These are phyloP conservation scores for Opeltia flavorubescens DNA, from an alignment of 495 filamentous ascomycete genomes.

Conservation along the genomic window DNA sequence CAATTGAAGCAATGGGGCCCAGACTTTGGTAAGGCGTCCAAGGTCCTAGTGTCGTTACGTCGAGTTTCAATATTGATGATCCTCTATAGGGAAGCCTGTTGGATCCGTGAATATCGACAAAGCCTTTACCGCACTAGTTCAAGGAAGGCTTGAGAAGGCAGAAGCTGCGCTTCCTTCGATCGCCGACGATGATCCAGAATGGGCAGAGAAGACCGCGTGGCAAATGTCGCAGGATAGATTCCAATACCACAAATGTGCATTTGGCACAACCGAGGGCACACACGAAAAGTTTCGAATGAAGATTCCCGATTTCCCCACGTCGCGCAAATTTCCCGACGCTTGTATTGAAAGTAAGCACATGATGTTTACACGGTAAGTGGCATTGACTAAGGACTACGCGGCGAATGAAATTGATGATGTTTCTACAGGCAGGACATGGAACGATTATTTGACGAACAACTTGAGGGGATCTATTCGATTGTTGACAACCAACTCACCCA, in stretches of 20 bases:
- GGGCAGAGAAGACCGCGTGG: not conserved
- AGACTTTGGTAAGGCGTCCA: not conserved
- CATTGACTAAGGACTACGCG: not conserved
- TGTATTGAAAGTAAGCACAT: not conserved
- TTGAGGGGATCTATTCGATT: not conserved
- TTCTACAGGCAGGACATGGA: not conserved
- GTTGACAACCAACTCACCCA: not conserved
- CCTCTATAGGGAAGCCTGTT: slow-evolving; percentile 2
- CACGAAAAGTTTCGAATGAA: not conserved
- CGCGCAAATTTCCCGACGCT: not conserved
- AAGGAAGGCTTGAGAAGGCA: not conserved
- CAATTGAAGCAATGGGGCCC: not conserved
- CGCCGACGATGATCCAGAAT: slow-evolving; percentile 4
- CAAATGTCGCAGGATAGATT: not conserved
- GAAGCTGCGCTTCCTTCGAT: not conserved
- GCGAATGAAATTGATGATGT: not conserved
- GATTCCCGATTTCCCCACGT: not conserved
- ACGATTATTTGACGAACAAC: not conserved
- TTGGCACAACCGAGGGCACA: not conserved
- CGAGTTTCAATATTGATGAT: no score
- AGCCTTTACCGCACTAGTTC: not conserved
- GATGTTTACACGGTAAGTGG: not conserved
- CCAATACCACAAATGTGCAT: not conserved
- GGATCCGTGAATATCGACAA: slow-evolving; percentile 4
- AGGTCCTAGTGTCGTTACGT: no score